Base-by-base conservation (phyloP, 108 stramenopile species). In the Hondaea fermentalgiana region DNA sequence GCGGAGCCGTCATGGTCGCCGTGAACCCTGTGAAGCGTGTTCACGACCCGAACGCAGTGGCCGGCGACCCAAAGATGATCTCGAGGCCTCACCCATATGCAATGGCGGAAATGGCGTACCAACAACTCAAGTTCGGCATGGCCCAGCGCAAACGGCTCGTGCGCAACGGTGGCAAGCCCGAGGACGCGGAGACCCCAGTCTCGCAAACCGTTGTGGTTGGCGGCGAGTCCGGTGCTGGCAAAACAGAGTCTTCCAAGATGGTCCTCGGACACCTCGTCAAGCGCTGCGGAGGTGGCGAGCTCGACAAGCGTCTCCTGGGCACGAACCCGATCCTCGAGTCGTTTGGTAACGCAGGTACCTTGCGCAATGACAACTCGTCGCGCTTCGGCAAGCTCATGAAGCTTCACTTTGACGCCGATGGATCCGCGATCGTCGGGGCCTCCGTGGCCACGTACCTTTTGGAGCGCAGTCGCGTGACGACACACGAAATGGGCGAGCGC, bases 251-350 rank as follows among this genome's bases (percentile, higher is more conserved):
- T 12, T 45, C 60, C 42, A 88, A 60, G 25, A 60, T 60, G 43
- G 88, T 88, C 60, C 60, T 88, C 16, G n/a, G 25, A 1, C 69
- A 88, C 60, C 60, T 88, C 29, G 57, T 87, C 19, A 16, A 29
- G 25, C 87, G 89, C 25, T 28, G 60, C 89, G 43, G 59, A 3
- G 58, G 89, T 35, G 76, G 59, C 8, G n/a, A 35, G 44, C 88
- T 88, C n/a, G 88, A 83, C 51, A 83, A 83, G 76, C 59, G 60
- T 10, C 88, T 88, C 14, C 0, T 17, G 10, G 88, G 60, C 43
- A 64, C 89, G n/a, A 89, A 72, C 45, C 89, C 89, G 29, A 28
- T 72, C n/a, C 76, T 89, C 59, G 89, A 89, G 76, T 60, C 89
- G 19, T 72, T 89, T 29, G 89, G 89, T 19, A 89, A 89, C 76